These are phyloP conservation scores for Aspergillus homomorphus DNA, from an alignment of 495 filamentous ascomycete genomes.

Conservation along the genomic window DNA sequence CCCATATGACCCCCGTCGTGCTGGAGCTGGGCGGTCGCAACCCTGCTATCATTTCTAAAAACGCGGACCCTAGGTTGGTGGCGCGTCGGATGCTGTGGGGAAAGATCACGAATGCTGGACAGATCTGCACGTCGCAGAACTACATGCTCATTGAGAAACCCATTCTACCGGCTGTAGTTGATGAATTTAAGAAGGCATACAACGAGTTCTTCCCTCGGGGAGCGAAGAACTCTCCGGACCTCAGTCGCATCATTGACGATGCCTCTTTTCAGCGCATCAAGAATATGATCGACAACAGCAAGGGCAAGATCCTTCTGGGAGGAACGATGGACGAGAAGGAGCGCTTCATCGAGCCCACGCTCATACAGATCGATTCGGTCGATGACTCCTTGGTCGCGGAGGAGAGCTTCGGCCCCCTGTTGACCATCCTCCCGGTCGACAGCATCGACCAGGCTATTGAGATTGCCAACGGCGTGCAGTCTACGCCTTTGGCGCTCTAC, in stretches of 20 bases:
- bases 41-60: slow-evolving; percentile 82
- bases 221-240: slow-evolving; percentile 68
- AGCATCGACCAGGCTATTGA: slow-evolving; percentile 77
- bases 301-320: slow-evolving; percentile 82
- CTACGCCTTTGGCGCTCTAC: slow-evolving; percentile 78
- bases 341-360: slow-evolving; percentile 80
- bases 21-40: slow-evolving; percentile 91
- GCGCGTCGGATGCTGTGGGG: slow-evolving; percentile 83
- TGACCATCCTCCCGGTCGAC: slow-evolving; percentile 71
- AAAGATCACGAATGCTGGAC: slow-evolving; percentile 80
- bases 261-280: slow-evolving; percentile 80
- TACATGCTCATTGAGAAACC: slow-evolving; percentile 79
- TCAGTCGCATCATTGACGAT: slow-evolving; percentile 73
- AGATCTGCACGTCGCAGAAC: slow-evolving; percentile 86
- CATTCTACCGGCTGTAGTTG: slow-evolving; percentile 67
- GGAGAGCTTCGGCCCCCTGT: slow-evolving; percentile 88
- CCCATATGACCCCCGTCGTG: slow-evolving; percentile 81
- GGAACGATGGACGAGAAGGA: slow-evolving; percentile 76
- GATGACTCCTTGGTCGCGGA: slow-evolving; percentile 74
- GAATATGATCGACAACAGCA: slow-evolving; percentile 76
- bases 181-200: slow-evolving; percentile 67
- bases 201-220: slow-evolving; percentile 85
- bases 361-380: slow-evolving; percentile 69
- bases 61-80: slow-evolving; percentile 75
- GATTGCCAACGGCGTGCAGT: slow-evolving; percentile 70